Base-by-base conservation (phyloP, 305 asterid genomes). In the Rubia balearica region DNA sequence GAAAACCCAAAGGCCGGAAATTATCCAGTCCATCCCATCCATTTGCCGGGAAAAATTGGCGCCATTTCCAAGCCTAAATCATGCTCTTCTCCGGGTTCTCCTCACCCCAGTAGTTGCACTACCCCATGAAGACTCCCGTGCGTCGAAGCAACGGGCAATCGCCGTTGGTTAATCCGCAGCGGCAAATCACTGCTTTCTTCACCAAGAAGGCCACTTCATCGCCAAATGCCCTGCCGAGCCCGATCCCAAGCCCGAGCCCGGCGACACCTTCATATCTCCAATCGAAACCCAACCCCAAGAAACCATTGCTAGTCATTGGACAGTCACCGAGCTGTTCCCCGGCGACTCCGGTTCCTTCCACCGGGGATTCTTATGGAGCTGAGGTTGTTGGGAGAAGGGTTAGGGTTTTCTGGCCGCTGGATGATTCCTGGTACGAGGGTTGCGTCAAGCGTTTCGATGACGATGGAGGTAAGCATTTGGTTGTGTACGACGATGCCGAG, bases 401-500 rank as follows among this genome's bases (percentile, higher is more conserved):
- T 55, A 91, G 67, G 79, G 86, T 94, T 68, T 91, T 81, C 73
- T 89, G 99, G 95, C 96, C 98, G 46, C 77, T 89, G 78, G 96
- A 94, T 83, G 81, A 87, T 77, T 69, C 76, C 46, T 91, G 97
- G 99, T 91, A 87, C 74, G 92, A 85, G 75, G 99, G 99, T 7
- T 72, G 60, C 55, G 96, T 94, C 41, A 85, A 80, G 63, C 88
- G 86, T 64, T 89, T 87, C 24, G 94, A 94, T 72, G 77, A 73
- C 73, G 16, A 71, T 64, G 83, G 89, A 10, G 96, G 95, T 21
- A 85, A 88, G 83, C 99, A 94, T 87, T 77, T 81, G 87, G 85
- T 94, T 82, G 84, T 77, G 82, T 91, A 94, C 77, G 96, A 91
- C 46, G 99, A 94, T 65, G 91, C 76, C 1, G 97, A 91, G 59